These are phyloP conservation scores for Rubia tinctorum DNA, from an alignment of 305 asterid genomes.

Conservation along the genomic window DNA sequence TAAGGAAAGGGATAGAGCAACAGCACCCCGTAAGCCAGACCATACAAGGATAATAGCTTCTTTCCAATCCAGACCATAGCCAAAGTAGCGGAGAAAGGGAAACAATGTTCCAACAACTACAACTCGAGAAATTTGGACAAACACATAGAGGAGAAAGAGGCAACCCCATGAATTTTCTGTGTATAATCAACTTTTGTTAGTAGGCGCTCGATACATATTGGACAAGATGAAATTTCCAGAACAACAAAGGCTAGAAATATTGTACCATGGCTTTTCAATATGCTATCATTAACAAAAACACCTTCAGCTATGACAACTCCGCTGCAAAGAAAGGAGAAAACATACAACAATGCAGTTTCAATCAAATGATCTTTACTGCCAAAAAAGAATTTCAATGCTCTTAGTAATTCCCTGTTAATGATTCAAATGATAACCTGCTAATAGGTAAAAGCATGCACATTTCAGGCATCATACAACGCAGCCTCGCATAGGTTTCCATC, in stretches of 20 bases:
- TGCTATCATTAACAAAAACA: constrained; percentile 47
- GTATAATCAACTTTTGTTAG: constrained; percentile 16
- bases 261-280: constrained; percentile 65
- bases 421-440: neutral
- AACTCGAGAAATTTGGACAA: constrained; percentile 71
- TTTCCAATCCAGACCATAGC: constrained; percentile 95
- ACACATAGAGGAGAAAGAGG: constrained; percentile 72
- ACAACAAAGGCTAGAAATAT: neutral
- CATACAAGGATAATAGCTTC: constrained; percentile 90
- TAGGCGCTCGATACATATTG: constrained; percentile 9
- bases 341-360: neutral
- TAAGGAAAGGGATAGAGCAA: constrained; percentile 84
- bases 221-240: neutral
- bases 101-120: constrained; percentile 70
- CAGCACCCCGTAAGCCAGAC: constrained; percentile 99
- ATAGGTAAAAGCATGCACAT: neutral
- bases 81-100: constrained; percentile 82
- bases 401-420: neutral
- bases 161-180: constrained; percentile 94
- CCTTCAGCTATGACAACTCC: constrained; percentile 98
- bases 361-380: neutral
- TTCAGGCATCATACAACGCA: neutral
- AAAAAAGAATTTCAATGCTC: too few species aligned
- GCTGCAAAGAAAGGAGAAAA: constrained; percentile 44
- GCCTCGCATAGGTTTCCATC: neutral